A percentile compares a stretch with the other conserved stretches of the same genome.
phyloP scores from a whole-genome alignment of 192 early-diverging fungal species.

The Coemansia sp. region DNA sequence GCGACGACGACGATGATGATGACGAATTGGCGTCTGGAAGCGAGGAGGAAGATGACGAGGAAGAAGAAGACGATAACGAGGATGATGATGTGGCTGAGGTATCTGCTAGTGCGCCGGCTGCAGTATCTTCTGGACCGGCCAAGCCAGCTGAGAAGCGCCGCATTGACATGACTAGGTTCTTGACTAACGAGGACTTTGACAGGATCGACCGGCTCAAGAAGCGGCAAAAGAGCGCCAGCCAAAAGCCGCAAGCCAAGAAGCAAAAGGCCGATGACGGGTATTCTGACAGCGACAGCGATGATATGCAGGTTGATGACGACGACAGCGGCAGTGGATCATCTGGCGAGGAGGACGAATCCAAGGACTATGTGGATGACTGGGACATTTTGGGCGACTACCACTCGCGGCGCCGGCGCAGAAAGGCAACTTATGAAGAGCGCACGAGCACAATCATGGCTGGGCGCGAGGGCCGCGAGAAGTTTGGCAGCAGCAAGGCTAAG shows the following conservation, averaged over 20 bases:
- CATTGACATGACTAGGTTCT: constrained; percentile 81
- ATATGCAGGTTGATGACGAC: constrained; percentile 14
- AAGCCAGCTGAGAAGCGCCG: constrained; percentile 41
- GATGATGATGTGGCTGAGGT: constrained; percentile 4
- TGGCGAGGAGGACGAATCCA: constrained; percentile 26
- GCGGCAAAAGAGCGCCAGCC: constrained; percentile 63
- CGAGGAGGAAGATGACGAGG: constrained; percentile 30
- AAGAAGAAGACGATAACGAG: constrained; percentile 57
- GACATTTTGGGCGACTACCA: constrained; percentile 60
- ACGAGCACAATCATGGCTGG: constrained; percentile 86
- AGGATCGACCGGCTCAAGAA: constrained; percentile 78
- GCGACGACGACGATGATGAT: constrained; percentile 31
- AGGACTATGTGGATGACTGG: constrained; percentile 44
- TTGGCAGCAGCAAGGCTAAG: constrained; percentile 85
- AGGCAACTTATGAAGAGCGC: constrained; percentile 92
- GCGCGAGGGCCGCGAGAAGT: constrained; percentile 92
- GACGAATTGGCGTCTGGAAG: constrained; percentile 46
- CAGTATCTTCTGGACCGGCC: not conserved
- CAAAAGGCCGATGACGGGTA: constrained; percentile 16
- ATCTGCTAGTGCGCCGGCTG: not conserved
- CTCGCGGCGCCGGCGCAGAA: constrained; percentile 57
- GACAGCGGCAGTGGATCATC: constrained; percentile 15
- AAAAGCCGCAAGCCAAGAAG: constrained; percentile 17
- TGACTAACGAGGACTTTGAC: constrained; percentile 76
- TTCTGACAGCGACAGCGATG: constrained; percentile 10